Evolutionary conservation across 2,329 filamentous ascomycete species (phyloP).

Genomic region (Colletotrichum sp.): DNA sequence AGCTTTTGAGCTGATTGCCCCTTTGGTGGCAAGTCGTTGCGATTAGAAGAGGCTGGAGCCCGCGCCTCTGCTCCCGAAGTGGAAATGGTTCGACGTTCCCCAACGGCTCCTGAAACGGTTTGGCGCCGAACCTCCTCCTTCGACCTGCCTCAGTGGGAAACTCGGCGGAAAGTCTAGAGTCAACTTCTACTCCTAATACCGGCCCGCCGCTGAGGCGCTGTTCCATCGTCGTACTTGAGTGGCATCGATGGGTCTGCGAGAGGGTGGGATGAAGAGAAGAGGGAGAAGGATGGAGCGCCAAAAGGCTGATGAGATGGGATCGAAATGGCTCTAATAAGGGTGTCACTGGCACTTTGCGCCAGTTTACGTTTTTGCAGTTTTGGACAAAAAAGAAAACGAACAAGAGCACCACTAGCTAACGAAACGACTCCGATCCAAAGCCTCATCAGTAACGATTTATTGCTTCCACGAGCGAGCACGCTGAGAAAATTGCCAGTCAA

Average conservation of each 20-base stretch:
- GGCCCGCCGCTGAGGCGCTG: neutral
- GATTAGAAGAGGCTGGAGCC: neutral
- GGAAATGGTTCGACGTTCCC: slow-evolving; percentile 1
- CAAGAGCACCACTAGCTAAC: neutral
- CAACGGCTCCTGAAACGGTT: slow-evolving; percentile 14
- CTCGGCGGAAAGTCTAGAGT: neutral
- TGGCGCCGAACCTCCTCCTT: neutral
- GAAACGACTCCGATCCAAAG: neutral
- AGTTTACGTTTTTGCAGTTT: neutral
- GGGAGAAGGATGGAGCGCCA: neutral
- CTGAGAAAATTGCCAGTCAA: neutral
- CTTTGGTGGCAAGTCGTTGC: neutral
- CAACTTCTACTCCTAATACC: neutral
- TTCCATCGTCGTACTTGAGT: neutral
- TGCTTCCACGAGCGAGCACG: neutral
- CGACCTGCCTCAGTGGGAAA: neutral
- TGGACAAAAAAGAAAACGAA: neutral
- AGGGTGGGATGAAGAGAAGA: neutral
- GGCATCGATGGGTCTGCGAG: neutral
- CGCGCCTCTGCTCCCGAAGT: neutral
- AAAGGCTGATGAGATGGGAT: neutral
- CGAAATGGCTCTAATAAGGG: neutral
- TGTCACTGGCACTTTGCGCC: neutral
- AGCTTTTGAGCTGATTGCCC: neutral
- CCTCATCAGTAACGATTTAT: neutral